Base-by-base conservation (phyloP, 2,329 filamentous ascomycete genomes). In the Teratosphaeria pseudoeucalypti region DNA sequence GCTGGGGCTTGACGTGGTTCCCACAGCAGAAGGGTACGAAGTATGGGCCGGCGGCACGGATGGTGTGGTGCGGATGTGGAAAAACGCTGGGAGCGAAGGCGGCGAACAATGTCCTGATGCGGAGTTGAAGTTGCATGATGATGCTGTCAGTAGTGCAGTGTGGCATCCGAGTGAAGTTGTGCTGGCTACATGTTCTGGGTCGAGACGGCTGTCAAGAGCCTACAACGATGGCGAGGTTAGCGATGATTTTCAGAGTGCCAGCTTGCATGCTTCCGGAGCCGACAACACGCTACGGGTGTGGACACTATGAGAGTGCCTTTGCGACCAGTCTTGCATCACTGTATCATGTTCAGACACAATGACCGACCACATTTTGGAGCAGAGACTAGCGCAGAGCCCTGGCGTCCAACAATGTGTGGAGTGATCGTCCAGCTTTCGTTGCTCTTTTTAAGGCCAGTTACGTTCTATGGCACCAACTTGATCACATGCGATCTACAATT, bases 41-140 rank as follows among this genome's bases (percentile, higher is more conserved):
- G 71, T 86, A 23, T 85, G 82, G 82, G 77, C 74, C 54, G 84
- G 84, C 10, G 83, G 82, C 0, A 76, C 70, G 0, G 83, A 86
- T 73, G 84, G 84, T 0, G 66, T 65, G 4, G 66, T 74, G 26
- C 65, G 69, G 54, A 67, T 77, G 58, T 83, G 81, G 81, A 73
- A 70, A 52, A 73, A 78, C 60, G 74, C 79, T 1, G 71, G 75
- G n/a, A 64, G 68, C 47, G 66, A 64, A 23, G 74, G 73, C 58
- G 79, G 76, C 10, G 69, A 71, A 3, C 68, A 77, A 39, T 63
- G 70, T 23, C 75, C 80, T 2, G 73, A 75, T 61, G 75, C 70
- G 64, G 74, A 75, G 60, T 74, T 74, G 64, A 68, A 75, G 39
- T 69, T 77, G 5, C 79, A 82, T 66, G 16, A 34, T 66, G 79